A percentile compares a stretch with the other conserved stretches of the same genome.
Conservation (phyloP, 768 basidiomycete species). For the Exsudoporus frostii region DNA sequence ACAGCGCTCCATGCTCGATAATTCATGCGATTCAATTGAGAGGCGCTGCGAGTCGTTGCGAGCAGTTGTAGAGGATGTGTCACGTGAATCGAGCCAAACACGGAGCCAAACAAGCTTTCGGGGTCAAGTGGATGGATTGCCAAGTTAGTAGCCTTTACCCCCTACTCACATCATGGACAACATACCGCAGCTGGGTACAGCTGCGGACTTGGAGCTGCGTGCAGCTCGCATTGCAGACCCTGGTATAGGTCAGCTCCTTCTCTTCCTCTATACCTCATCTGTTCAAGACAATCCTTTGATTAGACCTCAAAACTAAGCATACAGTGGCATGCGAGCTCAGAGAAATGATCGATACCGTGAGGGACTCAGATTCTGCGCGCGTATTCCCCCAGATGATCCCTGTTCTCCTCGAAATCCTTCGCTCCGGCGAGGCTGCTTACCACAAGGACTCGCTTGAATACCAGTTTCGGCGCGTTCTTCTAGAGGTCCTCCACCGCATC, state of each 20-base stretch:
- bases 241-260: constrained; percentile 51
- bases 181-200: constrained; percentile 41
- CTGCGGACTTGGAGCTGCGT: constrained; percentile 65
- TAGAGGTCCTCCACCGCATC: constrained; percentile 88
- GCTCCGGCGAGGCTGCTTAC: constrained; percentile 62
- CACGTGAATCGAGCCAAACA: constrained; percentile 33
- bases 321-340: constrained; percentile 73
- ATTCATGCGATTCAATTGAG: too few species aligned
- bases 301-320: constrained; percentile 72
- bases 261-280: background rate
- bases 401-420: constrained; percentile 68
- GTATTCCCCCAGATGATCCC: constrained; percentile 73
- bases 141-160: background rate
- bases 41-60: too few species aligned
- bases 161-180: constrained; percentile 37
- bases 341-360: constrained; percentile 75
- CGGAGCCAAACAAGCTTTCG: constrained; percentile 31
- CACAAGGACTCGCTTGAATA: constrained; percentile 69
- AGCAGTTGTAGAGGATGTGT: background rate
- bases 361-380: constrained; percentile 69
- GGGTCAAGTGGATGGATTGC: constrained; percentile 16
- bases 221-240: constrained; percentile 75
- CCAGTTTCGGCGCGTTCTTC: constrained; percentile 79
- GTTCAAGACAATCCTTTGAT: background rate
- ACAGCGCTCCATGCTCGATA: too few species aligned